Conservation (phyloP, 495 filamentous ascomycete species). For the Rhypophila decipiens region DNA sequence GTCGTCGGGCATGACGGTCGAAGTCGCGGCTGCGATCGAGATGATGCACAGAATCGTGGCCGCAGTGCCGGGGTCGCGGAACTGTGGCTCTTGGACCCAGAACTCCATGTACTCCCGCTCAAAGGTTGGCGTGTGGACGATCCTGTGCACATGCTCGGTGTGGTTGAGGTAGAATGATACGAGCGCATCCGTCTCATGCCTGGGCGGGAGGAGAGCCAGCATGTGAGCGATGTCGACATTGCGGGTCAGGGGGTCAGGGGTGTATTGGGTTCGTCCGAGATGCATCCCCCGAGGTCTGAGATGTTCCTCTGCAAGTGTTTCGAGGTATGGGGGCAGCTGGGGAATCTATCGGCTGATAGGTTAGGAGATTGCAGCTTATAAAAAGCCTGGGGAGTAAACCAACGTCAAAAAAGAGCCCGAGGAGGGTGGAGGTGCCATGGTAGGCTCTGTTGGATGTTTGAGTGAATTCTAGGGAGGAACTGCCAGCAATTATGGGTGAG, state of each 20-base stretch:
- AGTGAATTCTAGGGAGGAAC: background rate
- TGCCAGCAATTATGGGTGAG: background rate
- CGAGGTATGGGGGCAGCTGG: constrained; percentile 25
- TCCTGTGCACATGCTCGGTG: constrained; percentile 40
- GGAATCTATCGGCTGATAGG: constrained; percentile 1
- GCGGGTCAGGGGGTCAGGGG: background rate
- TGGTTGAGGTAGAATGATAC: constrained; percentile 39
- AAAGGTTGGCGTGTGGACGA: constrained; percentile 49
- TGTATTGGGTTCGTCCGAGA: constrained; percentile 20
- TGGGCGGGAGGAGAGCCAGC: constrained; percentile 33
- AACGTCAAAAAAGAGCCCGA: background rate
- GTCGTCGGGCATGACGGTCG: constrained; percentile 67
- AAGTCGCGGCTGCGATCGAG: constrained; percentile 51
- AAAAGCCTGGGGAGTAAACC: background rate
- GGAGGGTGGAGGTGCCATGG: background rate
- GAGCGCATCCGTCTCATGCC: constrained; percentile 39
- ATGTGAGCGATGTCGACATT: background rate
- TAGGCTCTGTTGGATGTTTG: background rate
- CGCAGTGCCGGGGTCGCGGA: constrained; percentile 21
- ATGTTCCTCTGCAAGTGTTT: constrained; percentile 28
- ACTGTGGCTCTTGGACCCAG: constrained; percentile 18
- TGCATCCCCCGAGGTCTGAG: constrained; percentile 27
- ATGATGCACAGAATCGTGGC: constrained; percentile 28
- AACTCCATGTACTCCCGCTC: constrained; percentile 30
- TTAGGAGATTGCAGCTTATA: background rate